phyloP scores from a whole-genome alignment of 2,329 filamentous ascomycete species.

The Colletotrichum sp. region DNA sequence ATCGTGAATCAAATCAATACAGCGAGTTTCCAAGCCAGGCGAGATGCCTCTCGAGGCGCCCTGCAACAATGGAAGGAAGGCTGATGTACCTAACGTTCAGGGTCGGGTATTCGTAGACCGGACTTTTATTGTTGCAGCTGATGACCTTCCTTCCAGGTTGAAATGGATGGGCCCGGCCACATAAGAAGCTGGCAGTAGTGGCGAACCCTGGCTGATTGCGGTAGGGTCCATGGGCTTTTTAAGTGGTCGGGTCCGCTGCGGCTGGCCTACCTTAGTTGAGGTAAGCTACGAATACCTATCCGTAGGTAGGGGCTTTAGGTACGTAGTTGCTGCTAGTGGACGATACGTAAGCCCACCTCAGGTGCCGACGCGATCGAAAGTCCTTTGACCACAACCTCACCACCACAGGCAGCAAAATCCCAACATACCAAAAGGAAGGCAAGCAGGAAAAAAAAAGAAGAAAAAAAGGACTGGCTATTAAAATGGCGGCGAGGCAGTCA shows the following conservation, averaged over 20 bases:
- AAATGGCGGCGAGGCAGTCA: neutral
- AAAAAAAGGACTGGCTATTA: neutral
- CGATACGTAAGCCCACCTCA: neutral
- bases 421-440: neutral
- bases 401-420: neutral
- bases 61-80: neutral
- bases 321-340: neutral
- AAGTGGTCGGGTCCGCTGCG: neutral
- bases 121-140: constrained; percentile 1
- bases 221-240: neutral
- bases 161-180: neutral
- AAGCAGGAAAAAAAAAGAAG: neutral
- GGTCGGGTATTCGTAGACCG: neutral
- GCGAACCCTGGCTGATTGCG: neutral
- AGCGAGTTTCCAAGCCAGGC: neutral
- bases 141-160: neutral
- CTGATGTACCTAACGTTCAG: neutral
- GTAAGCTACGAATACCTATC: neutral
- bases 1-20: neutral
- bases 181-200: neutral
- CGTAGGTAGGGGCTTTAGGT: neutral
- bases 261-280: neutral
- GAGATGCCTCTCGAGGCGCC: neutral
- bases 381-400: neutral
- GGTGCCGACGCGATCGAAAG: neutral